Evolutionary conservation across 106 monocot genomes (phyloP).

Genomic region (Acorus gramineus): DNA sequence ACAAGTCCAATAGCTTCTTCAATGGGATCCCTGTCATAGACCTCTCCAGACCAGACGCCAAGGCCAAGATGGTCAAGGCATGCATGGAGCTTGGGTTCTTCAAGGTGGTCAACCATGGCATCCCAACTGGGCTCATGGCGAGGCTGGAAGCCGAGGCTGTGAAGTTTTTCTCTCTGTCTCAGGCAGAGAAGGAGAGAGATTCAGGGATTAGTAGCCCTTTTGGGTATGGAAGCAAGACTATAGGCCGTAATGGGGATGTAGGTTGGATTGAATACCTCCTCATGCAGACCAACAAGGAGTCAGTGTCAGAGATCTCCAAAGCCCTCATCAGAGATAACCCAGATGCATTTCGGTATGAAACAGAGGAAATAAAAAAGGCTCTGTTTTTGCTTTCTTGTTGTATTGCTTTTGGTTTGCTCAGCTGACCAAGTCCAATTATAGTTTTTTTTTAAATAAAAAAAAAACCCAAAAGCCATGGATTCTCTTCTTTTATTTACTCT

Average conservation of each 20-base stretch:
- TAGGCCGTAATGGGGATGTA: slow-evolving; percentile 65
- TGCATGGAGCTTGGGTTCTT: slow-evolving; percentile 74
- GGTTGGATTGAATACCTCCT: slow-evolving; percentile 94
- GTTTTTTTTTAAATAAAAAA: neutral
- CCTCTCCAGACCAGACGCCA: slow-evolving; percentile 14
- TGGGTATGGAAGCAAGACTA: slow-evolving; percentile 69
- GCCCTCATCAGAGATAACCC: neutral
- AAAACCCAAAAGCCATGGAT: too few relatives aligned
- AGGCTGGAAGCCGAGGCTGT: slow-evolving; percentile 37
- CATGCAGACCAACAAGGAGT: slow-evolving; percentile 19
- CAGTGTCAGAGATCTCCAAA: slow-evolving; percentile 3
- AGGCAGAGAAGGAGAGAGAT: slow-evolving; percentile 35
- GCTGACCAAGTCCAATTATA: neutral
- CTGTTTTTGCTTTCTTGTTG: neutral
- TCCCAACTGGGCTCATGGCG: slow-evolving; percentile 20
- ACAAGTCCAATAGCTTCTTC: slow-evolving; percentile 10
- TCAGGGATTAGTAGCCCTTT: slow-evolving; percentile 30
- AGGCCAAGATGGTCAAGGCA: slow-evolving; percentile 24
- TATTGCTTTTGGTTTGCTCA: too few relatives aligned
- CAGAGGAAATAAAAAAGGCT: neutral
- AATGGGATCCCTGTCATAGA: slow-evolving; percentile 30
- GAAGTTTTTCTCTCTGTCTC: slow-evolving; percentile 46
- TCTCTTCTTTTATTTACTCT: too few relatives aligned
- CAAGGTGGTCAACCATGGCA: slow-evolving; percentile 60
- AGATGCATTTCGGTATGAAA: neutral